Conservation (phyloP, 2,329 filamentous ascomycete species). For the Claviceps sp. region DNA sequence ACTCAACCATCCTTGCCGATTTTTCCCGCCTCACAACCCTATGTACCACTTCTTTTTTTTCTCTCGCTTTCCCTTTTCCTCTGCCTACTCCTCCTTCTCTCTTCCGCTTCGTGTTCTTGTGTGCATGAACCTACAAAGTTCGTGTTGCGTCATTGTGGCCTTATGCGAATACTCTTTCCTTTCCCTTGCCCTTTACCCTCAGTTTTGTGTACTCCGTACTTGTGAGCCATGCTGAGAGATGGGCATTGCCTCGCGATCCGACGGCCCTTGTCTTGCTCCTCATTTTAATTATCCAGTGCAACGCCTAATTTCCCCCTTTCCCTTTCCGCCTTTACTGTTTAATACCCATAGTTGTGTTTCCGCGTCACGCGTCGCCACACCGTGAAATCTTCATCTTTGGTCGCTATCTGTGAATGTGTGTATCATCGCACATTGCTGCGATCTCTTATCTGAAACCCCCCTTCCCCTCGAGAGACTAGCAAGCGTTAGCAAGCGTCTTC, state of each 20-base stretch:
- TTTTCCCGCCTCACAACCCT: slow-evolving; percentile 1
- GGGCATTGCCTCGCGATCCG: not conserved
- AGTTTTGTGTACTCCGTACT: not conserved
- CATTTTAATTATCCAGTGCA: not conserved
- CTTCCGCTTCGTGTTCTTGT: not conserved
- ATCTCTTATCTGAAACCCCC: not conserved
- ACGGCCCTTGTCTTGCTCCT: not conserved
- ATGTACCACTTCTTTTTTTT: not conserved
- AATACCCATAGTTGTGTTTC: not conserved
- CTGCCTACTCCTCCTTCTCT: not conserved
- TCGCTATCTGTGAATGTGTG: slow-evolving; percentile 2
- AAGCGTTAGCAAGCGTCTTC: slow-evolving; percentile 4
- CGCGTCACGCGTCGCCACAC: not conserved
- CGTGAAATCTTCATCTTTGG: not conserved
- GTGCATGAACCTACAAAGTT: not conserved
- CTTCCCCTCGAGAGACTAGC: not conserved
- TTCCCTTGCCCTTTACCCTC: not conserved
- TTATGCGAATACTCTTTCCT: not conserved
- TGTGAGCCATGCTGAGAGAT: not conserved
- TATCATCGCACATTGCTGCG: not conserved
- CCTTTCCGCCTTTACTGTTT: not conserved
- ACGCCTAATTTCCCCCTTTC: not conserved
- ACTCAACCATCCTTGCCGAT: slow-evolving; percentile 2
- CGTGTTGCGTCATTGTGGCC: not conserved
- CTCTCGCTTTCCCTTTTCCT: no score